Conservation (phyloP, 768 basidiomycete genomes). For the Dacryopinax spathularia region DNA sequence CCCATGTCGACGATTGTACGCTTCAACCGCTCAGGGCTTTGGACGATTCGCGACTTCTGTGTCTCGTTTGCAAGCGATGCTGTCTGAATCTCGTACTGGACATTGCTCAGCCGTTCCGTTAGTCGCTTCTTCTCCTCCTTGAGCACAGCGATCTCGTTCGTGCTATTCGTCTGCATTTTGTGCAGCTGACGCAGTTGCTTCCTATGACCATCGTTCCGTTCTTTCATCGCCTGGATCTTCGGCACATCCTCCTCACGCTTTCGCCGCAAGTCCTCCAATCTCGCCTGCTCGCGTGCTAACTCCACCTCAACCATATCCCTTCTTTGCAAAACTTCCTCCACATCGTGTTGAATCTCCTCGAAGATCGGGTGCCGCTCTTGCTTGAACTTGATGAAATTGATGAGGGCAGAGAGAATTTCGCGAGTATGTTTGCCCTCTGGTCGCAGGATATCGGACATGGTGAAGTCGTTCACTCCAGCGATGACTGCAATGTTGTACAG, state of each 20-base stretch:
- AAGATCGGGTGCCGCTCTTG: constrained; percentile 56
- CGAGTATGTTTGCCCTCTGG: constrained; percentile 67
- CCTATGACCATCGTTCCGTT: constrained; percentile 44
- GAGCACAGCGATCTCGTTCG: constrained; percentile 53
- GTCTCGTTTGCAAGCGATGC: constrained; percentile 48
- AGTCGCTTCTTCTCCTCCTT: constrained; percentile 56
- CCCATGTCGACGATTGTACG: constrained; percentile 69
- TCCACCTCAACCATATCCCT: constrained; percentile 5
- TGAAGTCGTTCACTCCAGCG: constrained; percentile 64
- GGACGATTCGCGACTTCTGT: constrained; percentile 64
- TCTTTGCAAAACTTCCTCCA: constrained; percentile 12
- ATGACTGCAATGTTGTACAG: constrained; percentile 61
- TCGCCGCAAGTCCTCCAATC: constrained; percentile 34
- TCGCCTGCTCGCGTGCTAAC: constrained; percentile 20
- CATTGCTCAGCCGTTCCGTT: constrained; percentile 44
- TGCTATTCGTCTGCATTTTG: constrained; percentile 50
- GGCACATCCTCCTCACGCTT: constrained; percentile 8
- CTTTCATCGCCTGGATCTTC: constrained; percentile 21
- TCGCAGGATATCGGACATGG: constrained; percentile 51
- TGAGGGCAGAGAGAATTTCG: constrained; percentile 67
- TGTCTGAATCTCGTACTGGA: constrained; percentile 45
- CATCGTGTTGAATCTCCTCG: constrained; percentile 12
- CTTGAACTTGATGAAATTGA: constrained; percentile 86
- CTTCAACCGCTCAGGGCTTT: constrained; percentile 81
- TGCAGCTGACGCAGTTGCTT: constrained; percentile 25